These are phyloP conservation scores for Penstemon eatonii DNA, from an alignment of 257 asterid genomes.

Conservation along the genomic window DNA sequence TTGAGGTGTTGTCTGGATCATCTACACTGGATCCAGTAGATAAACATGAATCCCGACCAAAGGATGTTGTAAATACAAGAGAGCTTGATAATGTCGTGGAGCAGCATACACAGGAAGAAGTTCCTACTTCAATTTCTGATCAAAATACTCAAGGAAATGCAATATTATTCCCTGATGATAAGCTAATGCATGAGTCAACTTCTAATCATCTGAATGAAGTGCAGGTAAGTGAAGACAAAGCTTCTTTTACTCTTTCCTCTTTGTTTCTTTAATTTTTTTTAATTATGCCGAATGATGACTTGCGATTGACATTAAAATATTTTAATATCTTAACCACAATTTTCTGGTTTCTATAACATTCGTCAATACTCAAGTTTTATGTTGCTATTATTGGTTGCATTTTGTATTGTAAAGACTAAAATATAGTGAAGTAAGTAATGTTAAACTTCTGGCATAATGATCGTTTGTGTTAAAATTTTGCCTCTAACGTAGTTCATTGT, in stretches of 20 bases:
- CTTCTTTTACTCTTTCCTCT: slow-evolving; percentile 1
- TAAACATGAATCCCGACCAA: slow-evolving; percentile 31
- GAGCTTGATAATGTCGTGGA: slow-evolving; percentile 28
- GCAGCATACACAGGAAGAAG: slow-evolving; percentile 27
- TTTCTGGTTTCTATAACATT: background rate
- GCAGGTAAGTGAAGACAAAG: slow-evolving; percentile 45
- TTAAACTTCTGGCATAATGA: background rate
- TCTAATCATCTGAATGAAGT: slow-evolving; percentile 39
- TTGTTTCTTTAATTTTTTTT: background rate
- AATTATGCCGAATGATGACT: background rate
- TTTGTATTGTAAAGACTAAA: background rate
- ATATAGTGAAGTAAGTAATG: slow-evolving; percentile 18
- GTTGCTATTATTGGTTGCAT: background rate
- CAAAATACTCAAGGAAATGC: slow-evolving; percentile 32
- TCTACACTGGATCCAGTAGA: slow-evolving; percentile 26
- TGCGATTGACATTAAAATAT: background rate
- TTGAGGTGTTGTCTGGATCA: slow-evolving; percentile 31
- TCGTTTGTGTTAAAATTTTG: slow-evolving; percentile 1
- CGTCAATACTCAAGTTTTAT: background rate
- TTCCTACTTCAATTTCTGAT: slow-evolving; percentile 31
- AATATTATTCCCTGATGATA: slow-evolving; percentile 41
- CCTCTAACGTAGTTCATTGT: background rate
- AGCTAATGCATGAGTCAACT: slow-evolving; percentile 38
- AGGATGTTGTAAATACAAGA: slow-evolving; percentile 27
- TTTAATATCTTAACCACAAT: background rate